Percentiles rank a stretch among this genome's conserved stretches.
phyloP scores from a whole-genome alignment of 495 filamentous ascomycete genomes.

The Aspergillus steynii region DNA sequence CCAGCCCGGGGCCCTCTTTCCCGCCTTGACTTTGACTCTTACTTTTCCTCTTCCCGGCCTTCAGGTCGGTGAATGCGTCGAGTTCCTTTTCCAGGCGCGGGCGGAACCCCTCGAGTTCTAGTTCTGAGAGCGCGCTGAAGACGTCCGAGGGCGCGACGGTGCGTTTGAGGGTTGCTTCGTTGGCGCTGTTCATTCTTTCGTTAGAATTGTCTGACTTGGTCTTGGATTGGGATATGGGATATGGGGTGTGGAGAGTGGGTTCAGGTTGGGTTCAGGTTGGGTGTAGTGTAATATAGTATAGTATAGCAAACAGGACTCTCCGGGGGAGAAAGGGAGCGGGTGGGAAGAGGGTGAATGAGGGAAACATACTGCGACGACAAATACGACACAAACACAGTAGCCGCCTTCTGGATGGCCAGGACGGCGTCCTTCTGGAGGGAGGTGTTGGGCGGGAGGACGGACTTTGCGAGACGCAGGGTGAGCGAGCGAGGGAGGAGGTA shows the following conservation, averaged over 20 bases:
- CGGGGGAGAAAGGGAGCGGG: neutral
- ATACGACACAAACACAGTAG: constrained; percentile 93
- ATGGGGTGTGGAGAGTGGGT: neutral
- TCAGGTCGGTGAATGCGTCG: constrained; percentile 59
- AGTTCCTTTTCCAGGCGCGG: constrained; percentile 60
- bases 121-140: constrained; percentile 74
- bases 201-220: constrained; percentile 3
- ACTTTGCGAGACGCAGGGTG: constrained; percentile 88
- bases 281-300: too few relatives aligned
- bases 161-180: constrained; percentile 76
- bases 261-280: too few relatives aligned
- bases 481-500: constrained; percentile 91
- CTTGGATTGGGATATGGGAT: neutral
- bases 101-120: constrained; percentile 80
- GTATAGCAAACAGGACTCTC: too few relatives aligned
- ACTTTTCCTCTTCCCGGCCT: constrained; percentile 66
- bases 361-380: constrained; percentile 72
- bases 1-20: neutral
- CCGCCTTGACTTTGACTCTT: constrained; percentile 26
- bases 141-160: constrained; percentile 85
- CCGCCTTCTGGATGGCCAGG: constrained; percentile 85
- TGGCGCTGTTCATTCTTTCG: constrained; percentile 56
- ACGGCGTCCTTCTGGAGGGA: constrained; percentile 93
- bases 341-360: constrained; percentile 4
- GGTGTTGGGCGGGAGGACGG: constrained; percentile 94